Conservation (phyloP, 2,329 filamentous ascomycete genomes). For the Trichoderma afroharzianum region DNA sequence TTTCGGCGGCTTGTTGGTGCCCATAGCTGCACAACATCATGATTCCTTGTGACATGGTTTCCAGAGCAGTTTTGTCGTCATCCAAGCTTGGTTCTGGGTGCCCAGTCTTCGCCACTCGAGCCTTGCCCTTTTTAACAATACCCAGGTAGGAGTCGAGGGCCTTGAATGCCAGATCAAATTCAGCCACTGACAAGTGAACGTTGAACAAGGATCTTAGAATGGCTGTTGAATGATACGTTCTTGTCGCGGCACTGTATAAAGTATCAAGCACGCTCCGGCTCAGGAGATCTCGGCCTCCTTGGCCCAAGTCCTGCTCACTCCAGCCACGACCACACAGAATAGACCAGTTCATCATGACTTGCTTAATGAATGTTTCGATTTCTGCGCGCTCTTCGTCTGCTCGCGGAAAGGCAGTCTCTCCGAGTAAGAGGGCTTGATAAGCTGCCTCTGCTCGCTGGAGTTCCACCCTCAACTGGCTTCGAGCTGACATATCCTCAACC, state of each 20-base stretch:
- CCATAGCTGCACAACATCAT: constrained; percentile 80
- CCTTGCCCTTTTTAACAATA: constrained; percentile 80
- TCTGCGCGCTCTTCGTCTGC: constrained; percentile 75
- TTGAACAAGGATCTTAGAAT: constrained; percentile 83
- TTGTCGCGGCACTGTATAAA: constrained; percentile 84
- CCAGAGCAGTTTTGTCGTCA: constrained; percentile 69
- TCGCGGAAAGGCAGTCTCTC: constrained; percentile 77
- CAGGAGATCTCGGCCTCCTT: constrained; percentile 71
- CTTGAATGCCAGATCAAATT: constrained; percentile 88
- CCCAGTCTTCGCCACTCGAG: constrained; percentile 74
- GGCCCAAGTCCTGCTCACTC: constrained; percentile 75
- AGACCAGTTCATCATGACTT: constrained; percentile 81
- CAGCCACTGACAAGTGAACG: constrained; percentile 80
- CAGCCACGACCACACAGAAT: constrained; percentile 76
- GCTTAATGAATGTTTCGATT: constrained; percentile 76
- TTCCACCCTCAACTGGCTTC: constrained; percentile 67
- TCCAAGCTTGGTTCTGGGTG: constrained; percentile 70
- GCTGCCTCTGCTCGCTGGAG: constrained; percentile 72
- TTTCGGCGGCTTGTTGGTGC: constrained; percentile 69
- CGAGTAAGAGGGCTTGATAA: constrained; percentile 75
- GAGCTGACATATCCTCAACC: constrained; percentile 50
- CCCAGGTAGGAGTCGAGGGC: constrained; percentile 90
- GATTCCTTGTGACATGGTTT: constrained; percentile 77
- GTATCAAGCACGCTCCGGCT: constrained; percentile 79
- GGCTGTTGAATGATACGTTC: constrained; percentile 91